Percentiles rank a stretch among this genome's conserved stretches.
Evolutionary conservation across 306 rosid species (phyloP).

Genomic region (Trifolium pratense): DNA sequence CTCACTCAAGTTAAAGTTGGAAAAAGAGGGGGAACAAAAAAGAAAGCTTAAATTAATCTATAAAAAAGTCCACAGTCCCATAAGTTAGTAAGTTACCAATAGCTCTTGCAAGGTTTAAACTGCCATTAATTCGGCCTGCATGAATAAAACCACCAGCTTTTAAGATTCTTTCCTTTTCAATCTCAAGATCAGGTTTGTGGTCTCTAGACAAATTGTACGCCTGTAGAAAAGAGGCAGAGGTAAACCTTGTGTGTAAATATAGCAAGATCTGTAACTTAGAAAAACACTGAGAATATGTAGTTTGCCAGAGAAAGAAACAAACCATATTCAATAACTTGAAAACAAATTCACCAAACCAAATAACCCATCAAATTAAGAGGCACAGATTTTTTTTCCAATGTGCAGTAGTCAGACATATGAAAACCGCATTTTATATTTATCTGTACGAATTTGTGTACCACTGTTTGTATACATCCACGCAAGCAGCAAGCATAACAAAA

Average conservation of each 20-base stretch:
- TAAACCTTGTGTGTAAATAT: slow-evolving; percentile 6
- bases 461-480: neutral
- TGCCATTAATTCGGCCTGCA: slow-evolving; percentile 97
- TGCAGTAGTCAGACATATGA: neutral
- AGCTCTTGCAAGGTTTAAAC: slow-evolving; percentile 97
- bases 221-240: slow-evolving; percentile 55
- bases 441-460: neutral
- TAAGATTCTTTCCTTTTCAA: slow-evolving; percentile 88
- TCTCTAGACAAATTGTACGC: slow-evolving; percentile 92
- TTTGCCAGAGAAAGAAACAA: slow-evolving; percentile 25
- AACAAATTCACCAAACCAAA: neutral
- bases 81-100: slow-evolving; percentile 60
- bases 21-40: neutral
- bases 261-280: slow-evolving; percentile 2
- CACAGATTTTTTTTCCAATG: slow-evolving; percentile 4
- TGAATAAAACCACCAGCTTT: slow-evolving; percentile 97
- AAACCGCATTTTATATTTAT: slow-evolving; percentile 22
- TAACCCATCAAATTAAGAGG: neutral
- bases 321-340: slow-evolving; percentile 18
- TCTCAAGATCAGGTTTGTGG: slow-evolving; percentile 95
- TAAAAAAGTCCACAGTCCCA: slow-evolving; percentile 29
- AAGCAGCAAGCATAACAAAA: slow-evolving; percentile 15
- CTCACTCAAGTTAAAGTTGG: slow-evolving; percentile 8
- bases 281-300: slow-evolving; percentile 24
- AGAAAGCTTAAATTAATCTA: slow-evolving; percentile 4